phyloP scores from a whole-genome alignment of 495 filamentous ascomycete genomes.

The Tuber melanosporum region DNA sequence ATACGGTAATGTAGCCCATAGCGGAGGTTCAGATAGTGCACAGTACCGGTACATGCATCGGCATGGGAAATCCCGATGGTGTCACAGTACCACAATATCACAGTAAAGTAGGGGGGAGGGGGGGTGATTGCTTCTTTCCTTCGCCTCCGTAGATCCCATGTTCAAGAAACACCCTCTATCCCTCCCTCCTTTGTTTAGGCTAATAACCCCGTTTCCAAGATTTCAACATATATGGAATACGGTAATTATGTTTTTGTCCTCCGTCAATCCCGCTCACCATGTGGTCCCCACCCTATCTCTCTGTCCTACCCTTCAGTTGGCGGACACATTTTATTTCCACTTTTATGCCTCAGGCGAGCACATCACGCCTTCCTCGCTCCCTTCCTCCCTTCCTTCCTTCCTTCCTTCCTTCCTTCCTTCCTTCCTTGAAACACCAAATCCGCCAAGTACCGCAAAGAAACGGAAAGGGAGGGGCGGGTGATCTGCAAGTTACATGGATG shows the following conservation, averaged over 20 bases:
- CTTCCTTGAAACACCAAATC: not conserved
- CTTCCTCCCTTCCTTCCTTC: not conserved
- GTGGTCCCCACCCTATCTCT: not conserved
- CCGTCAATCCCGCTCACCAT: not conserved
- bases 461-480: constrained; percentile 4
- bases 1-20: not conserved
- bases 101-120: not conserved
- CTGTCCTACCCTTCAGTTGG: not conserved
- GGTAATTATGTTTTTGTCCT: not conserved
- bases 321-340: not conserved
- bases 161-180: not conserved
- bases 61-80: not conserved
- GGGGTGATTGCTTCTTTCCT: not conserved
- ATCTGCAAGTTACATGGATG: constrained; percentile 1
- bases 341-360: not conserved
- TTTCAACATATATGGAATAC: not conserved
- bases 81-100: not conserved
- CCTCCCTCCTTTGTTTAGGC: not conserved
- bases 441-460: not conserved
- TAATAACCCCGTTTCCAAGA: not conserved
- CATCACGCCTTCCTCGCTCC: not conserved
- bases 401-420: not conserved
- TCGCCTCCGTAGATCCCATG: not conserved
- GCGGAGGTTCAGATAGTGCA: not conserved
- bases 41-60: not conserved